Evolutionary conservation across 176 grass and related monocot genomes (phyloP).

Genomic region (Panicum miliaceum): DNA sequence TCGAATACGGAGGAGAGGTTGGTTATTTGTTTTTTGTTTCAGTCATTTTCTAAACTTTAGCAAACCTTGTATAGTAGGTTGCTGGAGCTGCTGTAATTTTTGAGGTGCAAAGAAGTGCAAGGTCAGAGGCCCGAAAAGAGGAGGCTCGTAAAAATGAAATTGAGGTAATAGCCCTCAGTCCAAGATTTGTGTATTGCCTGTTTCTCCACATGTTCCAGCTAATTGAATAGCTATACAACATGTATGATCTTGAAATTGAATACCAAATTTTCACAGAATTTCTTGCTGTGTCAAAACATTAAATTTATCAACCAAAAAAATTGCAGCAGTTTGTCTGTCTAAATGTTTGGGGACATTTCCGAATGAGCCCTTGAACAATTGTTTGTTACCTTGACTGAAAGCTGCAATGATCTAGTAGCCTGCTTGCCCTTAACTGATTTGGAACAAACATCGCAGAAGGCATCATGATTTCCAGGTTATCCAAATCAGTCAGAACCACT

Average conservation of each 20-base stretch:
- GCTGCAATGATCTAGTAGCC: background rate
- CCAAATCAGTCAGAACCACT: background rate
- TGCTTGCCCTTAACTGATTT: background rate
- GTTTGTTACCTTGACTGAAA: conserved; percentile 21
- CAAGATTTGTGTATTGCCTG: background rate
- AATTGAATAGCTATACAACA: background rate
- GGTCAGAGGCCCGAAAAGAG: conserved; percentile 70
- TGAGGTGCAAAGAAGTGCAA: conserved; percentile 83
- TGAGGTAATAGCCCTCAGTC: conserved; percentile 47
- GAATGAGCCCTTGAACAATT: background rate
- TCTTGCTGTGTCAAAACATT: background rate
- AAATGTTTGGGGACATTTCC: background rate
- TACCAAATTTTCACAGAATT: background rate
- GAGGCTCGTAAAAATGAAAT: conserved; percentile 63
- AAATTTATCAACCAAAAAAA: background rate
- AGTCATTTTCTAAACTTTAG: conserved; percentile 10
- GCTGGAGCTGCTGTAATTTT: conserved; percentile 64
- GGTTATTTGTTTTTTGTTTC: background rate
- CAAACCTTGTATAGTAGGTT: conserved; percentile 59
- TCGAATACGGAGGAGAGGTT: background rate
- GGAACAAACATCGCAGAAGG: background rate
- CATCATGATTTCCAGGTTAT: background rate
- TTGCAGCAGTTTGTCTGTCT: background rate
- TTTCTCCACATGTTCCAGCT: background rate
- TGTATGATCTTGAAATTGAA: conserved; percentile 18